A percentile compares a stretch with the other conserved stretches of the same genome.
phyloP scores from a whole-genome alignment of 2,329 filamentous ascomycete species.

The Diaporthe vaccinii region DNA sequence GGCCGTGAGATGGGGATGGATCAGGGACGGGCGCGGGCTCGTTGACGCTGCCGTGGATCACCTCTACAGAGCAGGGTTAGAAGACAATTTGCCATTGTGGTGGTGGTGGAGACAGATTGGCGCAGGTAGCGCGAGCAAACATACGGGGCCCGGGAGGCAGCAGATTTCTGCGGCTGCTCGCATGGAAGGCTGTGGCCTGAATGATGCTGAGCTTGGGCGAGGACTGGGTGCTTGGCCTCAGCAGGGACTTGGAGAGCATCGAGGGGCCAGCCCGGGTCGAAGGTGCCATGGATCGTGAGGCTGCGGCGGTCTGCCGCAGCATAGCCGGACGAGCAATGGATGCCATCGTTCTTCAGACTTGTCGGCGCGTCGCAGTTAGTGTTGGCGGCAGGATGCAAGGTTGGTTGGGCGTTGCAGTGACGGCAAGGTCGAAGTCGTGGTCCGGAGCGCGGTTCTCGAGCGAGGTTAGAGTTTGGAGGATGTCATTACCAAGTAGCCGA shows the following conservation, averaged over 20 bases:
- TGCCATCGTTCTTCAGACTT: conserved; percentile 60
- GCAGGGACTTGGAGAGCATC: conserved; percentile 41
- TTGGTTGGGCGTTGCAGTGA: conserved; percentile 40
- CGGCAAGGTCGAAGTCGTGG: conserved; percentile 5
- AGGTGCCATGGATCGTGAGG: conserved; percentile 53
- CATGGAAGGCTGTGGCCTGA: conserved; percentile 87
- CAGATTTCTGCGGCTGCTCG: conserved; percentile 79
- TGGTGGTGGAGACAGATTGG: conserved; percentile 4
- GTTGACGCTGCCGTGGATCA: conserved; percentile 80
- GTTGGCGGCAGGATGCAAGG: background rate
- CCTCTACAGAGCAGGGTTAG: conserved; percentile 71
- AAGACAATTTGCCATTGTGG: conserved; percentile 38
- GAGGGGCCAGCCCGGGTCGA: conserved; percentile 41
- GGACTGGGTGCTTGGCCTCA: conserved; percentile 44
- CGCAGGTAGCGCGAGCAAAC: conserved; percentile 55
- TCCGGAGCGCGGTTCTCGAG: conserved; percentile 36
- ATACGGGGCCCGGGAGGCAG: conserved; percentile 87
- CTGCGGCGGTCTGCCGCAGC: conserved; percentile 64
- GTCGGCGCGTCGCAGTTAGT: conserved; percentile 1
- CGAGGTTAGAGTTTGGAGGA: conserved; percentile 39
- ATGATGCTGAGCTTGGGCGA: conserved; percentile 49
- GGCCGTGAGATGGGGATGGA: conserved; percentile 84
- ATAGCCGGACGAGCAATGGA: conserved; percentile 68
- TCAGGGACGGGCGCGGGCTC: conserved; percentile 83
- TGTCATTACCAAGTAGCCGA: conserved; percentile 39